These are phyloP conservation scores for Schoenoplectus triqueter DNA, from an alignment of 202 grass and related monocot species.

Conservation along the genomic window DNA sequence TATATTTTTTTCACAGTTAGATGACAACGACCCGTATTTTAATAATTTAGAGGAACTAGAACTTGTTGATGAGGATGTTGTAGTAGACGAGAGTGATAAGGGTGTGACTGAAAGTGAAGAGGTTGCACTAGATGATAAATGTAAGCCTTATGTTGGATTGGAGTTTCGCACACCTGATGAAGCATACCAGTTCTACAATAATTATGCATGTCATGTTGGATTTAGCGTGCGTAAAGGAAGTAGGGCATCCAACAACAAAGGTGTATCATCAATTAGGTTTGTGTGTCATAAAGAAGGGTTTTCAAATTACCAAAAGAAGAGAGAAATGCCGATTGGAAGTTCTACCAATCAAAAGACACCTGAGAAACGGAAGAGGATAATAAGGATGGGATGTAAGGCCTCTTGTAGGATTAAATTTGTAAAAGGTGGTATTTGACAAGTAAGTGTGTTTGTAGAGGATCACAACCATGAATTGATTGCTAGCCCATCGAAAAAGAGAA, in stretches of 20 bases:
- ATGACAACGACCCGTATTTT: too few species aligned
- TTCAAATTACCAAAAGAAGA: neutral
- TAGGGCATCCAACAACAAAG: neutral
- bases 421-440: neutral
- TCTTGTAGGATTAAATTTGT: neutral
- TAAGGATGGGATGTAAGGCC: neutral
- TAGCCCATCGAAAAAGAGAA: neutral
- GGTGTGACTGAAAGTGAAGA: too few species aligned
- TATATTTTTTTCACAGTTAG: too few species aligned
- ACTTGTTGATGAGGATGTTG: too few species aligned
- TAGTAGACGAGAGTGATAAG: too few species aligned
- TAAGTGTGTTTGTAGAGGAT: neutral
- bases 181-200: neutral
- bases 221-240: neutral
- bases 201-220: neutral
- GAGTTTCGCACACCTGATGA: neutral
- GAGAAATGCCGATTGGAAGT: neutral
- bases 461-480: neutral
- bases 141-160: neutral
- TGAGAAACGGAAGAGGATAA: neutral
- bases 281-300: neutral
- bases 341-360: neutral
- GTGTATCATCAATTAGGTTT: neutral
- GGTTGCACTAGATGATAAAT: too few species aligned
- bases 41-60: too few species aligned